phyloP scores from a whole-genome alignment of 768 basidiomycete genomes.

The Pleurotus pulmonarius region DNA sequence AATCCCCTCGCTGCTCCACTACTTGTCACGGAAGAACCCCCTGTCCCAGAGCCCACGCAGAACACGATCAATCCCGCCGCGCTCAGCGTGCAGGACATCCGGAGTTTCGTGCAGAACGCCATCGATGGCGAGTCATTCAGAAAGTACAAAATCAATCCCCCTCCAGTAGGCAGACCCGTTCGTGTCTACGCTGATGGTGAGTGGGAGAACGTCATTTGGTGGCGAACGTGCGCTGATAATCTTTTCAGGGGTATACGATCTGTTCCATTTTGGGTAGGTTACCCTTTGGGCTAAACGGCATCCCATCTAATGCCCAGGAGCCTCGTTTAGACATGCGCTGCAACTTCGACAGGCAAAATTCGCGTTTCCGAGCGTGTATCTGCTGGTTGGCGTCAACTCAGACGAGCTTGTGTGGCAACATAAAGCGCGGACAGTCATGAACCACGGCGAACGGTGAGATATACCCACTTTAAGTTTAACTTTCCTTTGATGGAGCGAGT shows the following conservation, averaged over 20 bases:
- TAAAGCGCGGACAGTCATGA: constrained; percentile 86
- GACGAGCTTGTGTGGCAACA: constrained; percentile 76
- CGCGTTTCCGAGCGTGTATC: constrained; percentile 84
- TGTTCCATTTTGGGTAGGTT: constrained; percentile 91
- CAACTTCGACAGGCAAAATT: constrained; percentile 97
- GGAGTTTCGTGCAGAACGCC: constrained; percentile 67
- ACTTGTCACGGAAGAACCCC: constrained; percentile 36
- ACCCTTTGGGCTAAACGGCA: neutral
- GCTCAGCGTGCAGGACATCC: constrained; percentile 75
- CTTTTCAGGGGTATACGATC: constrained; percentile 82
- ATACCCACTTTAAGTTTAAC: neutral
- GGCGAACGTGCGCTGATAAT: constrained; percentile 5
- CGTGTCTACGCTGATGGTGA: constrained; percentile 92
- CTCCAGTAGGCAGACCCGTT: constrained; percentile 75
- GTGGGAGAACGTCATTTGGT: constrained; percentile 17
- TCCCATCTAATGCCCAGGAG: constrained; percentile 7
- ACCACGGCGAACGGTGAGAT: constrained; percentile 73
- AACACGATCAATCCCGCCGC: constrained; percentile 59
- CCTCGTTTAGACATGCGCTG: constrained; percentile 71
- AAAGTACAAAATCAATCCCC: constrained; percentile 81
- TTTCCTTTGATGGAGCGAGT: constrained; percentile 3
- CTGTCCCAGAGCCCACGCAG: constrained; percentile 29
- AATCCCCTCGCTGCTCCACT: constrained; percentile 22
- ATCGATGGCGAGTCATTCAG: constrained; percentile 67
- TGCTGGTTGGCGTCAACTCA: constrained; percentile 91